Evolutionary conservation across 225 moss, liverwort and hornwort species (phyloP).

Genomic region (Pseudoscleropodium purum): DNA sequence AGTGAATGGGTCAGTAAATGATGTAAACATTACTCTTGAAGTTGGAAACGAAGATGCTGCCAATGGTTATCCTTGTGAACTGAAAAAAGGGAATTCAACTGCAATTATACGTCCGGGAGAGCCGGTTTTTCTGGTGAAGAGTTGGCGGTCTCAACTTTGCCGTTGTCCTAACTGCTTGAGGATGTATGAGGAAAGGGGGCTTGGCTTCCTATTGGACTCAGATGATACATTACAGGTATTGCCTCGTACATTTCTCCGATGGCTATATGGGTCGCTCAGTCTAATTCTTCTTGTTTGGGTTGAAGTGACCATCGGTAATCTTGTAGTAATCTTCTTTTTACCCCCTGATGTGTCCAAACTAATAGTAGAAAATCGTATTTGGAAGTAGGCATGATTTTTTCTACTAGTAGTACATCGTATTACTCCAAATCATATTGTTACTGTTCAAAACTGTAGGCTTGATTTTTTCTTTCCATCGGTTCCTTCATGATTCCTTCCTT

Average conservation of each 20-base stretch:
- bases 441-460: not conserved
- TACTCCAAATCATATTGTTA: not conserved
- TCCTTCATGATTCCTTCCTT: not conserved
- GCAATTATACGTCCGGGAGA: constrained; percentile 2
- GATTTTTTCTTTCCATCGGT: not conserved
- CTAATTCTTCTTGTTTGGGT: not conserved
- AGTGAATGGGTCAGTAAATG: not conserved
- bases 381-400: too few relatives aligned
- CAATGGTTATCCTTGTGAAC: constrained; percentile 11
- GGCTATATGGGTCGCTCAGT: not conserved
- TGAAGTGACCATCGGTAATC: not conserved
- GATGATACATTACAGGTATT: constrained; percentile 71
- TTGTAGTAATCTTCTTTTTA: not conserved
- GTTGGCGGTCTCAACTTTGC: constrained; percentile 72
- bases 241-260: not conserved
- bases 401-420: not conserved
- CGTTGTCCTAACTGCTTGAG: constrained; percentile 51
- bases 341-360: not conserved
- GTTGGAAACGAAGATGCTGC: not conserved
- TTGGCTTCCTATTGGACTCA: constrained; percentile 54
- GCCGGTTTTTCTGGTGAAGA: constrained; percentile 59
- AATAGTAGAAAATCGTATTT: not conserved
- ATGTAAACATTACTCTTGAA: not conserved
- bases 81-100: not conserved
- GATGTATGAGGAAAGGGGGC: constrained; percentile 39